Percentiles rank a stretch among this genome's conserved stretches.
These are phyloP conservation scores for Dactylella cylindrospora DNA, from an alignment of 2,329 filamentous ascomycete species.

Conservation along the genomic window DNA sequence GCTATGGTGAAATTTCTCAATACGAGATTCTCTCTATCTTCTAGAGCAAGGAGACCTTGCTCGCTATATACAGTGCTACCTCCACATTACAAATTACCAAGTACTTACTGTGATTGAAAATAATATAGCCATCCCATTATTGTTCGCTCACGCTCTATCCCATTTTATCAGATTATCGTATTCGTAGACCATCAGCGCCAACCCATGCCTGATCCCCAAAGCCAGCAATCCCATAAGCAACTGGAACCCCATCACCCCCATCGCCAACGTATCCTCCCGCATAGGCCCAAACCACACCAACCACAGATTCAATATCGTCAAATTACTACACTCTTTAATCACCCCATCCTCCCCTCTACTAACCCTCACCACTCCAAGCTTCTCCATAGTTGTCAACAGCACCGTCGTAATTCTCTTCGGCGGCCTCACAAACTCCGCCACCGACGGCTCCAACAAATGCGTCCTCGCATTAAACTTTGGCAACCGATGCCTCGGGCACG, in stretches of 20 bases:
- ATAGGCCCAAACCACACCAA: conserved; percentile 91
- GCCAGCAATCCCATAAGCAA: conserved; percentile 73
- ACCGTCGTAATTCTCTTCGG: conserved; percentile 66
- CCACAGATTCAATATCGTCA: conserved; percentile 95
- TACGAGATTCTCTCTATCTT: no score
- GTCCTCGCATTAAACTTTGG: conserved; percentile 84
- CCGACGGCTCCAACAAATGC: conserved; percentile 81
- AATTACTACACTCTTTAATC: conserved; percentile 79
- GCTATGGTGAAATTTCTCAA: no score
- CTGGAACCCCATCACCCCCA: conserved; percentile 80
- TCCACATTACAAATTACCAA: no score
- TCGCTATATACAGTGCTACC: no score
- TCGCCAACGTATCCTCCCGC: conserved; percentile 78
- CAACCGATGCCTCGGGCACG: conserved; percentile 88
- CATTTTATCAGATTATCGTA: conserved; percentile 68
- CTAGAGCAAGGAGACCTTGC: no score
- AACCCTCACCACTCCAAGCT: conserved; percentile 68
- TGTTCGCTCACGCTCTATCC: conserved; percentile 23
- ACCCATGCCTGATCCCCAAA: conserved; percentile 78
- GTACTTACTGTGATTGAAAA: no score
- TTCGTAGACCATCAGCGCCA: conserved; percentile 85
- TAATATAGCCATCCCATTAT: no score
- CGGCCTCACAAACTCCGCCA: conserved; percentile 69
- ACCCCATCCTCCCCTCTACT: conserved; percentile 65
- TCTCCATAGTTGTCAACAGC: conserved; percentile 68